Evolutionary conservation across 495 filamentous ascomycete genomes (phyloP), one percentile per base, ranked within the genome.

Genomic region (Viridothelium virens): DNA sequence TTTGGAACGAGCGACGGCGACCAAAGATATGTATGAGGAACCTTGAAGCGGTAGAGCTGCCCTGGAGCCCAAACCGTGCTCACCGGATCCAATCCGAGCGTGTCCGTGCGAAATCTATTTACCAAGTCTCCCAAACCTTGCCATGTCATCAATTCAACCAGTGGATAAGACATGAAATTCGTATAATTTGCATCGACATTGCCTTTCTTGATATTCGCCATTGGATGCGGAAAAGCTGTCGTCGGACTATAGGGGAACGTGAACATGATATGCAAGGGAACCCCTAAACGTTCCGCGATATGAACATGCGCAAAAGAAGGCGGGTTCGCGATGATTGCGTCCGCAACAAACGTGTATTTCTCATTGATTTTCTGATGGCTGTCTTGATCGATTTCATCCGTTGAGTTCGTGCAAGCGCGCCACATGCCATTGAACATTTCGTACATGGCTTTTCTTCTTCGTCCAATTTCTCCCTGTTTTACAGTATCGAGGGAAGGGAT

Each of bases 151-250:
- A 77, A 75, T 56, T 78, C 76, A 7, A 78, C 87, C 44, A 91
- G 76, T 1, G 87, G 84, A 71, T 91, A 91, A 10, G 83, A 84
- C 63, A 91, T 84, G 68, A 90, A 89, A 76, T 91, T 91, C 5
- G 86, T 84, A 66, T 86, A 86, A 62, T 77, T 73, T 12, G 67
- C 68, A 63, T 79, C 77, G 7, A 79, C 71, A 61, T 78, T 79
- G 59, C 65, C 72, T 39, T 69, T 65, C 64, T 75, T 77, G 70
- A 78, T 77, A 65, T 77, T 78, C 11, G 76, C 76, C n/a, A 78
- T 48, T 9, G 76, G 76, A 65, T 78, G 76, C 31, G 76, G 76
- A 65, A 78, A 78, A 18, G 68, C 50, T 11, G 63, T 65, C 6
- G 76, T 78, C 5, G 76, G 76, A 6, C 68, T 70, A 50, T 74